Evolutionary conservation across 306 rosid species (phyloP).

Genomic region (Ochetophila trinervis): DNA sequence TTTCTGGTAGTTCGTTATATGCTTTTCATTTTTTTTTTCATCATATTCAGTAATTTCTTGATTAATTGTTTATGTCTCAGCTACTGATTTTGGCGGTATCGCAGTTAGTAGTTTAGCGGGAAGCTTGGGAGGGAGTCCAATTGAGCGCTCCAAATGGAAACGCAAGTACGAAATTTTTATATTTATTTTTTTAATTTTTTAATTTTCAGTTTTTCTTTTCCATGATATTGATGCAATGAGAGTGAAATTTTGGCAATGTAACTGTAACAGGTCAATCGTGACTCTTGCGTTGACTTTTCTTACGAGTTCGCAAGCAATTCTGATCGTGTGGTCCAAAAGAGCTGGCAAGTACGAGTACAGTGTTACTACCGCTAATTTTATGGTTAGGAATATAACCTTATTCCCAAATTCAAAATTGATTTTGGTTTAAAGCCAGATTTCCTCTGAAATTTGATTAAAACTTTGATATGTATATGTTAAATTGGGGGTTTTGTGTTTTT

Average conservation of each 20-base stretch:
- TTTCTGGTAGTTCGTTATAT: constrained; percentile 14
- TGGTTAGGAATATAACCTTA: constrained; percentile 39
- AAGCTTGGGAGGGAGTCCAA: constrained; percentile 31
- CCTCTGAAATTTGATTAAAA: neutral
- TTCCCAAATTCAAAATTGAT: neutral
- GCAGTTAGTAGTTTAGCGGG: constrained; percentile 27
- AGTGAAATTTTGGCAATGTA: neutral
- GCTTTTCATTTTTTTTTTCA: neutral
- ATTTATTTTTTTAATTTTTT: neutral
- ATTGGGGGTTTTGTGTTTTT: constrained; percentile 6
- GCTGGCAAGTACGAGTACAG: constrained; percentile 96
- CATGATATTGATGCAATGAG: neutral
- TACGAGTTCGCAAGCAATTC: constrained; percentile 92
- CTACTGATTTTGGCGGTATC: neutral
- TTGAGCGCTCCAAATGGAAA: constrained; percentile 51
- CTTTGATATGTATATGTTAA: neutral
- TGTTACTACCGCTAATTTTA: constrained; percentile 90
- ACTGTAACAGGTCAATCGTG: constrained; percentile 72
- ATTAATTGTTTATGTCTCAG: neutral
- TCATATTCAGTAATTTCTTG: neutral
- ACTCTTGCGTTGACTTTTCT: constrained; percentile 80
- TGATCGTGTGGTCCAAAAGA: constrained; percentile 93
- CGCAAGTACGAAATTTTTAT: constrained; percentile 37
- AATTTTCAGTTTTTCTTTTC: neutral
- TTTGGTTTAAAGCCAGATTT: neutral